Evolutionary conservation across 805 yeast species (phyloP).

Genomic region (Komagataella mondaviorum): DNA sequence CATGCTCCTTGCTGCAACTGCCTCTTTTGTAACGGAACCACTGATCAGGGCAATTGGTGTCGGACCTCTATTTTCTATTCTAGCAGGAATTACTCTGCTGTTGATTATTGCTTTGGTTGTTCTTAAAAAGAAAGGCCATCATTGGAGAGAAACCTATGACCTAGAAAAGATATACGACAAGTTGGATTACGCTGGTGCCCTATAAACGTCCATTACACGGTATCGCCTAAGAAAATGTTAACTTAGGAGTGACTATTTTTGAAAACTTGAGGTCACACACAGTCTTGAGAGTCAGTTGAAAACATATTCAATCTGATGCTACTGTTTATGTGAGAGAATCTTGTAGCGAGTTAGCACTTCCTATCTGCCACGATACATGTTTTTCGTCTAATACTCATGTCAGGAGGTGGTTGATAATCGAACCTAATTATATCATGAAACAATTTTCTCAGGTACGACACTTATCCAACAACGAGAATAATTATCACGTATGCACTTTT

Average conservation of each 20-base stretch:
- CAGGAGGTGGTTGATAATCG: too few species aligned
- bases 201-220: neutral
- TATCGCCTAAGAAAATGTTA: too few species aligned
- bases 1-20: conserved; percentile 61
- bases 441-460: too few species aligned
- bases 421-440: too few species aligned
- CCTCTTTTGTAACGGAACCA: conserved; percentile 67
- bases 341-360: too few species aligned
- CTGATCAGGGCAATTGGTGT: conserved; percentile 50
- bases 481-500: too few species aligned
- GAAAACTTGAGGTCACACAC: neutral
- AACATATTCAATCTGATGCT: neutral
- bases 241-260: neutral
- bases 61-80: conserved; percentile 58
- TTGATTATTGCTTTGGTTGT: conserved; percentile 27
- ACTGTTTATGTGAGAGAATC: too few species aligned
- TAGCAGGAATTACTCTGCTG: conserved; percentile 41
- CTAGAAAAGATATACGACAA: conserved; percentile 41
- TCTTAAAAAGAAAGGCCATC: conserved; percentile 41
- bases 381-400: too few species aligned
- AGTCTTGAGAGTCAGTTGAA: neutral
- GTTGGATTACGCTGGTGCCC: conserved; percentile 13
- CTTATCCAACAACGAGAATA: too few species aligned
- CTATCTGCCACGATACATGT: too few species aligned
- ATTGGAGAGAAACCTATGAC: conserved; percentile 52